Base-by-base conservation (phyloP, 352 stramenopile species). In the Phytophthora meadii region DNA sequence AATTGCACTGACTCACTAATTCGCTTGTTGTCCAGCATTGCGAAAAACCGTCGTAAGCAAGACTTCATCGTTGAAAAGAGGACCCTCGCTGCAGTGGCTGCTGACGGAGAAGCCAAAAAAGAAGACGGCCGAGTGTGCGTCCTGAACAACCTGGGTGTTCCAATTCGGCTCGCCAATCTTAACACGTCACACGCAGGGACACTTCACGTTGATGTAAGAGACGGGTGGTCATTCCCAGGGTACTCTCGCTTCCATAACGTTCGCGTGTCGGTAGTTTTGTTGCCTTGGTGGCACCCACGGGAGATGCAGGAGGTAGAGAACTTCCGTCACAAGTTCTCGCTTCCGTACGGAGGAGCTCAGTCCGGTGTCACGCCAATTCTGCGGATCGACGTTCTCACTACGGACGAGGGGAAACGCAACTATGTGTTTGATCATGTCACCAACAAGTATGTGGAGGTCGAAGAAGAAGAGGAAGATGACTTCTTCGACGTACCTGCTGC, bases 221-320 rank as follows among this genome's bases (percentile, higher is more conserved):
- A 97, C 57, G 89, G 89, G 10, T 97, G 89, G 89, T 93, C 77
- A 14, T 93, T 86, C 44, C 89, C 89, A 3, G 76, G 72, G 0
- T 97, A 95, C 63, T 82, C 80, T 17, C 82, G 89, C 14, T 97
- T 95, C 34, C 89, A 97, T 30, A 90, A 97, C 46, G 87, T 94
- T 14, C 77, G 84, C 4, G 79, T 97, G 9, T 82, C 92, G 17
- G 87, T 95, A 4, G 76, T 93, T n/a, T 47, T 97, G 10, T 61
- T 97, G 15, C 89, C 89, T 17, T 97, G 89, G 89, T 95, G 89
- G 87, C 75, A 92, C 54, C 88, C 89, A 7, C 86, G 84, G 8
- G 87, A 95, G 66, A 77, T 80, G 7, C 61, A 89, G 54, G 66
- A 69, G 0, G 71, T 97, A 17, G 86, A 92, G 34, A 94, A 85